Base-by-base conservation (phyloP, 2,329 filamentous ascomycete species). In the Pseudogymnoascus sp. region DNA sequence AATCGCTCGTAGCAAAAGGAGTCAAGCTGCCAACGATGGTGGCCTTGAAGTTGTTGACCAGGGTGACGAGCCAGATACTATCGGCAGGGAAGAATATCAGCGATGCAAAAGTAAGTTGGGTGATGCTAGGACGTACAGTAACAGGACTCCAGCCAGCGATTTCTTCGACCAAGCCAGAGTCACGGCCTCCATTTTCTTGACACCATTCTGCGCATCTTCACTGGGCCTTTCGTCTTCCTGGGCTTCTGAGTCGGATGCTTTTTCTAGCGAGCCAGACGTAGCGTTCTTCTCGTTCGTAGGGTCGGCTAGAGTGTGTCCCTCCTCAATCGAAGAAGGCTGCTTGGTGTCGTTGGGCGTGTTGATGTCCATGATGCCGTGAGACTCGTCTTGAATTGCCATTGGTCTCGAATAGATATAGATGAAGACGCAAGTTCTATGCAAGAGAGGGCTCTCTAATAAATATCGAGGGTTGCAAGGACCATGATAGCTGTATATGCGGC, bases 181-280 rank as follows among this genome's bases (percentile, higher is more conserved):
- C 26, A 82, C 79, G 10, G 81, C 81, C 69, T 83, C 79, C 19
- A 81, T 79, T 67, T 80, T 79, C 64, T 77, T 74, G 8, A 82
- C 81, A 66, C 80, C 80, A 59, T 63, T 64, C 65, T 71, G 69
- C 11, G 68, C 68, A 65, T 65, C 61, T 63, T 68, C 62, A 40
- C 63, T 63, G n/a, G 67, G 68, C 6, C 66, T 10, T 14, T 50
- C 50, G 50, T 69, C 65, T 38, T 67, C 66, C n/a, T 64, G 41
- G 8, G 11, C 24, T 50, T 67, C 50, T 19, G 28, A 56, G 28
- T 56, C 50, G 1, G 50, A 14, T 38, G 22, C 61, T 24, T 22
- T 24, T 41, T 50, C 56, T 6, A 40, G 35, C 16, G 43, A 35
- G 33, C 16, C 35, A 28, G 41, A 19, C 19, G 33, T 61, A n/a